Evolutionary conservation across 768 basidiomycete genomes (phyloP).

Genomic region (Suillus brevipes): DNA sequence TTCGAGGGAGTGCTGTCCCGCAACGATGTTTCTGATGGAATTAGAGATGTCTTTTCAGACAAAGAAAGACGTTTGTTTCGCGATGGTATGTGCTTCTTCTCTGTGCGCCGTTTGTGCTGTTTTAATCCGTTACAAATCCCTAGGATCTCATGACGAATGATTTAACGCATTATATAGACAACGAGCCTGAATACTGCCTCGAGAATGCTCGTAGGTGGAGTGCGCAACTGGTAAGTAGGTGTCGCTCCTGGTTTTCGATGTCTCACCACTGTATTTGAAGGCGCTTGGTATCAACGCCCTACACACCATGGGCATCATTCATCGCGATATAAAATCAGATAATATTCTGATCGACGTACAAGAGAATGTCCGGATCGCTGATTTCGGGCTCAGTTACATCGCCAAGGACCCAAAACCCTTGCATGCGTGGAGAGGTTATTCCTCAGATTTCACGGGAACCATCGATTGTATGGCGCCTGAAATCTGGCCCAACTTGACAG

Average conservation of each 20-base stretch:
- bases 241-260: background rate
- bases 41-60: slow-evolving; percentile 39
- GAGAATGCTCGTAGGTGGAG: slow-evolving; percentile 28
- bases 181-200: slow-evolving; percentile 17
- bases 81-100: slow-evolving; percentile 35
- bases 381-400: slow-evolving; percentile 39
- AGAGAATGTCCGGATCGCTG: slow-evolving; percentile 42
- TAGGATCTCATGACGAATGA: slow-evolving; percentile 44
- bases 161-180: slow-evolving; percentile 30
- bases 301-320: slow-evolving; percentile 62
- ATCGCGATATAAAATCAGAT: slow-evolving; percentile 70
- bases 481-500: slow-evolving; percentile 30
- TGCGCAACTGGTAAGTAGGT: slow-evolving; percentile 37
- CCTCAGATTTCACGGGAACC: slow-evolving; percentile 35
- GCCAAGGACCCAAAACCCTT: slow-evolving; percentile 13
- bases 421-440: slow-evolving; percentile 15
- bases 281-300: slow-evolving; percentile 42
- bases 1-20: slow-evolving; percentile 19
- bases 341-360: slow-evolving; percentile 59
- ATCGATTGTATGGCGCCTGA: slow-evolving; percentile 43
- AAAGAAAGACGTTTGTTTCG: slow-evolving; percentile 31
- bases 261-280: slow-evolving; percentile 22
- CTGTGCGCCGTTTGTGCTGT: background rate
- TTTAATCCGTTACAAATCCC: background rate
- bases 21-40: slow-evolving; percentile 39